Evolutionary conservation across 768 basidiomycete genomes (phyloP), one percentile per base, ranked within the genome.

Genomic region (Mycena epipterygia): DNA sequence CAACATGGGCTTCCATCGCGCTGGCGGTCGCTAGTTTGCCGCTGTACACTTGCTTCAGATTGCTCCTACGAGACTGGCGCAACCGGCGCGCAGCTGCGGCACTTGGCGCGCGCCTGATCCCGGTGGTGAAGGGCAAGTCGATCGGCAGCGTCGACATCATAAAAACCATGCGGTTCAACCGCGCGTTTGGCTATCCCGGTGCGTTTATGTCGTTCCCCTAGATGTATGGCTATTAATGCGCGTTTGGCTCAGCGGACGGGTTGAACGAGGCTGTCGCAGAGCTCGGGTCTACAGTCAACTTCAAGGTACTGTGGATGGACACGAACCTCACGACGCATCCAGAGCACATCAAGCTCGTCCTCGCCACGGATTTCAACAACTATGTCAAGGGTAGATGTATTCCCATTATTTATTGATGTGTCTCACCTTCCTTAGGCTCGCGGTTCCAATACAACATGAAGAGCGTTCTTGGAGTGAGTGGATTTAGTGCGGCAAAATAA

Each of bases 131-230:
- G 8, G 80, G 80, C 5, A 32, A 73, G n/a, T 59, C 21, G 13
- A 67, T 81, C 14, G 81, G 80, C 60, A 81, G 76, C 42, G n/a
- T 80, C 37, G 80, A 82, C 56, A 13, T 77, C 19, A 64, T 82
- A 68, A 30, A 73, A n/a, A 35, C 1, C 7, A 21, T 76, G 23
- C 41, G 73, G 29, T 58, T 66, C 67, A 75, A 76, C 35, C 80
- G 78, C 29, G 70, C 55, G 11, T 41, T 72, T 14, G 81, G 81
- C 4, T 81, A 82, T 69, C 82, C 80, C 44, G 81, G 81, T 81
- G 61, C 2, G 59, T 58, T 8, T 16, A 8, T 29, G 27, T 49
- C 48, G 27, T 13, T 19, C 25, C 11, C 8, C 5, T 6, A 29
- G 25, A 49, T 62, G n/a, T n/a, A n/a, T n/a, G n/a, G n/a, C n/a